Conservation (phyloP, 179 eudicot genomes). For the Spergularia azorica region DNA sequence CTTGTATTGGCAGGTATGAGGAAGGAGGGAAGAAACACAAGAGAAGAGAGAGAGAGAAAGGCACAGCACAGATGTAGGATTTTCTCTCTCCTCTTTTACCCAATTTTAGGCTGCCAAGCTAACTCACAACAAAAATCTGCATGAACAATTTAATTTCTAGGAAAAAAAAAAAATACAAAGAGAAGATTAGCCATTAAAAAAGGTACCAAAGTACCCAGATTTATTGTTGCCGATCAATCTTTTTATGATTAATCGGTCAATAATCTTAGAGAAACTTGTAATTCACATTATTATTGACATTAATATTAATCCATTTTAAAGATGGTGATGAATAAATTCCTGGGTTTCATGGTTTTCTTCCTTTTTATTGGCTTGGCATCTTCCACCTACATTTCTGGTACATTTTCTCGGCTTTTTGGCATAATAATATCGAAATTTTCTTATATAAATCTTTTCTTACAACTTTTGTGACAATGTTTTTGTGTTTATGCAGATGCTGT, state of each 20-base stretch:
- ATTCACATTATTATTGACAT: not conserved
- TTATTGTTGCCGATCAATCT: conserved; percentile 26
- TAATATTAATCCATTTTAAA: not conserved
- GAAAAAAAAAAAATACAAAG: not conserved
- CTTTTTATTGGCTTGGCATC: conserved; percentile 47
- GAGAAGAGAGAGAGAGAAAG: not conserved
- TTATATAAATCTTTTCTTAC: no score
- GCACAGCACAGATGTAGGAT: not conserved
- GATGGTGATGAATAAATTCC: conserved; percentile 38
- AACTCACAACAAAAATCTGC: not conserved
- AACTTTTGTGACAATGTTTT: conserved; percentile 3
- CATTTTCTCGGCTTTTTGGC: not conserved
- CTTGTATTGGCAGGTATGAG: not conserved
- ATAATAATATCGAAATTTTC: not conserved
- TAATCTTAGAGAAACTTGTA: conserved; percentile 5
- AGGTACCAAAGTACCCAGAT: not conserved
- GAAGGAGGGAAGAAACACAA: not conserved
- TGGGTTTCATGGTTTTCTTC: conserved; percentile 46
- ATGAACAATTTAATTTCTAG: not conserved
- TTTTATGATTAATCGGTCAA: conserved; percentile 25
- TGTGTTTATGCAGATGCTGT: conserved; percentile 39
- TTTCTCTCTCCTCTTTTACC: not conserved
- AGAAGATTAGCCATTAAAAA: not conserved
- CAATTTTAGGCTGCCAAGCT: conserved; percentile 3
- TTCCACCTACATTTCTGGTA: conserved; percentile 57